Conservation (phyloP, 805 yeast genomes). For the Nakazawaea sp. region DNA sequence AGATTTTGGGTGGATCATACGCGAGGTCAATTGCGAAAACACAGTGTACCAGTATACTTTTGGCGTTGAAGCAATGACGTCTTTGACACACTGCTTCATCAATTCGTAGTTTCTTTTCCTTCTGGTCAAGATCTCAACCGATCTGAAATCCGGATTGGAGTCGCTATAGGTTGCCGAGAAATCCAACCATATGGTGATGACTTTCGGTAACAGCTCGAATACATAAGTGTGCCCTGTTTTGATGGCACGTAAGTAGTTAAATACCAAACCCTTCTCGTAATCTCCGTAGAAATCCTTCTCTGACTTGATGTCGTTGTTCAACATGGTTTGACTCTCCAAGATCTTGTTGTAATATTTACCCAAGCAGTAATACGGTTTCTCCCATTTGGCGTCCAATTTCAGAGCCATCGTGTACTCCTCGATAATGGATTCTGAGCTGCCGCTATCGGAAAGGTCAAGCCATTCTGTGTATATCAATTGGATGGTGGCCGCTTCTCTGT, state of each 20-base stretch:
- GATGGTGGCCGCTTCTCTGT: constrained; percentile 28
- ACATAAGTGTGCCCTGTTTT: constrained; percentile 57
- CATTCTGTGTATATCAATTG: constrained; percentile 79
- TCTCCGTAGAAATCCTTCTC: constrained; percentile 34
- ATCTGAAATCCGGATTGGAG: constrained; percentile 14
- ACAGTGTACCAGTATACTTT: constrained; percentile 72
- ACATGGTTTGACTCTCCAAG: constrained; percentile 52
- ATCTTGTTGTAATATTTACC: constrained; percentile 78
- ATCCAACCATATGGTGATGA: constrained; percentile 89
- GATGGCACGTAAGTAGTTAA: constrained; percentile 52
- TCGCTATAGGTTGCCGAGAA: constrained; percentile 38
- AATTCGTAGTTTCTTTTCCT: constrained; percentile 32
- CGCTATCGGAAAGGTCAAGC: constrained; percentile 82
- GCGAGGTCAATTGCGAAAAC: constrained; percentile 76
- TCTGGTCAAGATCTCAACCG: constrained; percentile 15
- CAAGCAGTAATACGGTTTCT: constrained; percentile 70
- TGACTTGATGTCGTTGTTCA: constrained; percentile 13
- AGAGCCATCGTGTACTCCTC: constrained; percentile 60
- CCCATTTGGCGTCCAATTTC: constrained; percentile 52
- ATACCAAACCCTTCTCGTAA: constrained; percentile 48
- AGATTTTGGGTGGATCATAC: constrained; percentile 59
- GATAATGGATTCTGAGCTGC: constrained; percentile 66
- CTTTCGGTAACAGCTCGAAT: constrained; percentile 81
- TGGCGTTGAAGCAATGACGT: constrained; percentile 39
- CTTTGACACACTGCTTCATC: constrained; percentile 42